Percentiles rank a stretch among this genome's conserved stretches.
Conservation (phyloP, 164 flowering plant species). For the Sedum album region DNA sequence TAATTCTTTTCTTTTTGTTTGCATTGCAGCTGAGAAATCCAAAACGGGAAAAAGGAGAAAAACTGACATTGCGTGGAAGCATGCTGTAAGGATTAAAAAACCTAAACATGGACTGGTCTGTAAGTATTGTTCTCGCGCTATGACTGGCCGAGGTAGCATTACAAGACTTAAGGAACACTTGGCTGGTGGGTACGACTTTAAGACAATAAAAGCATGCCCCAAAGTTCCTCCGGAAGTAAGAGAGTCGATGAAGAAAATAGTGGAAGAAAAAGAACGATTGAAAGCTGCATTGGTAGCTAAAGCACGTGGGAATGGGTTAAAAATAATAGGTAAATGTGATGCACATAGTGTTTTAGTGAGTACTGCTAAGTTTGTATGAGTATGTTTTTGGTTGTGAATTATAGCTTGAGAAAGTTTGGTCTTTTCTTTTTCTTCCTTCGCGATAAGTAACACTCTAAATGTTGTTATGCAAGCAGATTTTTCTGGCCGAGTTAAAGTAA, state of each 20-base stretch:
- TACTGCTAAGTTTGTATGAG: not conserved
- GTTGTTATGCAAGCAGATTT: not conserved
- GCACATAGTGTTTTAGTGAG: not conserved
- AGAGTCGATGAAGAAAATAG: slow-evolving; percentile 3
- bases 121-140: slow-evolving; percentile 3
- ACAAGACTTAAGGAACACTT: slow-evolving; percentile 9
- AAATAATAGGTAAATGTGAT: not conserved
- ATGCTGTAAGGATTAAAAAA: slow-evolving; percentile 2
- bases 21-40: not conserved
- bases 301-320: not conserved
- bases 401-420: not conserved
- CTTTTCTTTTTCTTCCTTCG: too few species aligned
- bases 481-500: not conserved
- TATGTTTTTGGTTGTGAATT: not conserved
- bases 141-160: slow-evolving; percentile 9
- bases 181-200: slow-evolving; percentile 6
- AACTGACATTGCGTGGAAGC: not conserved
- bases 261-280: slow-evolving; percentile 4
- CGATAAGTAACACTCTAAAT: not conserved
- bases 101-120: slow-evolving; percentile 3
- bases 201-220: slow-evolving; percentile 9
- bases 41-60: not conserved
- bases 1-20: not conserved
- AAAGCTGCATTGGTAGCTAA: too few species aligned
- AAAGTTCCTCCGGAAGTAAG: slow-evolving; percentile 4